Conservation (phyloP, 2,329 filamentous ascomycete genomes). For the Xylaria sp. region DNA sequence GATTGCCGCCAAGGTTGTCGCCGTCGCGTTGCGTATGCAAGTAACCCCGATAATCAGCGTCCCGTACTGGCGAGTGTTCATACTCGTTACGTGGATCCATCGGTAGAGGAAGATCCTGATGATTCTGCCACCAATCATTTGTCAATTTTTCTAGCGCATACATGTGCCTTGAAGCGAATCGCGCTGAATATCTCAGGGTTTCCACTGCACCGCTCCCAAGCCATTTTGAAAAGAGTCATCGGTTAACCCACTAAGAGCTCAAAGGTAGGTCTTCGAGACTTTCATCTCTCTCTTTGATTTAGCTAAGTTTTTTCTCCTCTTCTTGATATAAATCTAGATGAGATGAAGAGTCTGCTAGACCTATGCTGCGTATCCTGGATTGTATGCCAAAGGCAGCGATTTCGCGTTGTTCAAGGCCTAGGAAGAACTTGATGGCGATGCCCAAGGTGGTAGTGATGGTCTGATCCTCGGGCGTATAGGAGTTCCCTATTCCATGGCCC, state of each 20-base stretch:
- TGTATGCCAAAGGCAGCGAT: constrained; percentile 7
- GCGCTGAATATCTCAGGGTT: not conserved
- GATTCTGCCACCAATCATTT: constrained; percentile 1
- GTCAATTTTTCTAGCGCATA: not conserved
- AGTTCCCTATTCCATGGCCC: not conserved
- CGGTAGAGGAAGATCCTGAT: not conserved
- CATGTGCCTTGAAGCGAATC: not conserved
- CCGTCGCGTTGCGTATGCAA: too few relatives aligned
- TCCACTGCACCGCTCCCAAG: not conserved
- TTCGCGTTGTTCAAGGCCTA: constrained; percentile 8
- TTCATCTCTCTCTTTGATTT: constrained; percentile 4
- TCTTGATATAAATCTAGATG: not conserved
- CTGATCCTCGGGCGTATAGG: constrained; percentile 6
- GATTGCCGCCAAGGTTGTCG: too few relatives aligned
- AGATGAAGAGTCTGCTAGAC: not conserved
- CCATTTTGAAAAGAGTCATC: constrained; percentile 1
- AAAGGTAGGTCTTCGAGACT: constrained; percentile 2
- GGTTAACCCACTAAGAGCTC: constrained; percentile 10
- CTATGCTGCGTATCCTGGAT: not conserved
- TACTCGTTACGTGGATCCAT: too few relatives aligned
- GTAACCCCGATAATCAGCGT: too few relatives aligned
- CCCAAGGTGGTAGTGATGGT: constrained; percentile 2
- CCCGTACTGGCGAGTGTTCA: too few relatives aligned
- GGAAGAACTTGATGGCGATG: not conserved
- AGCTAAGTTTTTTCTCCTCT: constrained; percentile 6